These are phyloP conservation scores for Chamaecyparis obtusa DNA, from an alignment of 75 land plant genomes.

Conservation along the genomic window DNA sequence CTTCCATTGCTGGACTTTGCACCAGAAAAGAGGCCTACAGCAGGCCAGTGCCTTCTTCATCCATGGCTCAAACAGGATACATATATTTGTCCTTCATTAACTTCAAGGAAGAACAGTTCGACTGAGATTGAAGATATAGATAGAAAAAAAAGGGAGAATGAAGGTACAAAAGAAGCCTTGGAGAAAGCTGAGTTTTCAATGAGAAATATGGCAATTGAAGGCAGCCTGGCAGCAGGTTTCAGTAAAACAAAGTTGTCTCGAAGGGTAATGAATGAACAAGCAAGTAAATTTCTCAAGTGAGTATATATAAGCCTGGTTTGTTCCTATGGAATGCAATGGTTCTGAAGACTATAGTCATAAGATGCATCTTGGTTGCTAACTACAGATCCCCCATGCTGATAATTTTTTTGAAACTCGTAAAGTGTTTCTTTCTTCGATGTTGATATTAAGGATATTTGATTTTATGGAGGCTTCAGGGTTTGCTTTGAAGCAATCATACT, in stretches of 20 bases:
- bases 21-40: slow-evolving; percentile 90
- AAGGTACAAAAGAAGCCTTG: slow-evolving; percentile 19
- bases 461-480: slow-evolving; percentile 10
- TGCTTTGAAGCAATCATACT: slow-evolving; percentile 2
- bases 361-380: slow-evolving; percentile 5
- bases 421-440: not conserved
- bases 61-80: slow-evolving; percentile 59
- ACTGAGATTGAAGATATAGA: not conserved
- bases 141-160: slow-evolving; percentile 10
- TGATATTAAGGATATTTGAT: not conserved
- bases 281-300: slow-evolving; percentile 3
- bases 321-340: not conserved
- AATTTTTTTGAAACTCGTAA: not conserved
- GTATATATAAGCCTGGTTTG: not conserved
- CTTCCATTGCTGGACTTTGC: slow-evolving; percentile 78
- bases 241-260: not conserved
- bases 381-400: slow-evolving; percentile 5
- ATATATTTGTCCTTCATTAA: not conserved
- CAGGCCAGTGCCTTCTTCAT: slow-evolving; percentile 79
- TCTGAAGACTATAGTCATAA: not conserved
- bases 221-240: slow-evolving; percentile 8
- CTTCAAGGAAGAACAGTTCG: not conserved
- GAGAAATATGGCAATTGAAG: slow-evolving; percentile 25
- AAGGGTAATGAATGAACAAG: not conserved
- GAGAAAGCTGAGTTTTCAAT: slow-evolving; percentile 31